phyloP scores from a whole-genome alignment of 2,329 filamentous ascomycete species.

The Dendrostoma leiphaemia region DNA sequence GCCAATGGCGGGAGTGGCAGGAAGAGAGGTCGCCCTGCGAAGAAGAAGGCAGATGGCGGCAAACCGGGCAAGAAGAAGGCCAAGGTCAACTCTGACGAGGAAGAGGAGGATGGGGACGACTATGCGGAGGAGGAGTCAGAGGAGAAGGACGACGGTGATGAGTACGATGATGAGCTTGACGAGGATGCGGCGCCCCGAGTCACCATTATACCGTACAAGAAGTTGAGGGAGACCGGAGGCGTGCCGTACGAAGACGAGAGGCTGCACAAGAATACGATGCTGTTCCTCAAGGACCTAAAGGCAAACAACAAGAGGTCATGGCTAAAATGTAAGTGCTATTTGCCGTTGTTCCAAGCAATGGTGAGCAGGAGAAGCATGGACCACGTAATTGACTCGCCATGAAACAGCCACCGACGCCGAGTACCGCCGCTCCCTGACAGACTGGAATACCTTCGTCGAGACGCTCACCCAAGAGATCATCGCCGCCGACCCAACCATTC shows the following conservation, averaged over 20 bases:
- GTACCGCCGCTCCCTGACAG: slow-evolving; percentile 73
- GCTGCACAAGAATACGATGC: slow-evolving; percentile 56
- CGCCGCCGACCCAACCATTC: slow-evolving; percentile 75
- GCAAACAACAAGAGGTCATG: slow-evolving; percentile 58
- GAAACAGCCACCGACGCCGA: slow-evolving; percentile 71
- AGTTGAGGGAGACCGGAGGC: slow-evolving; percentile 39
- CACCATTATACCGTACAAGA: slow-evolving; percentile 40
- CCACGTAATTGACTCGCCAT: background rate
- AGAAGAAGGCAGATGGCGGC: slow-evolving; percentile 2
- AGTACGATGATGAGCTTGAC: slow-evolving; percentile 34
- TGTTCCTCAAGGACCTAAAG: slow-evolving; percentile 58
- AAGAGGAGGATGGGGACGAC: slow-evolving; percentile 28
- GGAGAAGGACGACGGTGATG: slow-evolving; percentile 28
- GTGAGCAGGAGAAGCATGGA: no score
- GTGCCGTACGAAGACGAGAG: slow-evolving; percentile 50
- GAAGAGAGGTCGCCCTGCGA: slow-evolving; percentile 10
- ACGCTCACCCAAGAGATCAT: slow-evolving; percentile 67
- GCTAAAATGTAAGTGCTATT: slow-evolving; percentile 50
- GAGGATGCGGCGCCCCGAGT: slow-evolving; percentile 34
- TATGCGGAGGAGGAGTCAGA: slow-evolving; percentile 33
- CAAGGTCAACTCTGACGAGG: slow-evolving; percentile 20
- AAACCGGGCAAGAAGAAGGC: slow-evolving; percentile 17
- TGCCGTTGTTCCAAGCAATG: no score
- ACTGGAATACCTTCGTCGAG: slow-evolving; percentile 79
- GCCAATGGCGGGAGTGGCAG: slow-evolving; percentile 4